phyloP scores from a whole-genome alignment of 345 rosid species.

The Eucalyptus cladocalyx region DNA sequence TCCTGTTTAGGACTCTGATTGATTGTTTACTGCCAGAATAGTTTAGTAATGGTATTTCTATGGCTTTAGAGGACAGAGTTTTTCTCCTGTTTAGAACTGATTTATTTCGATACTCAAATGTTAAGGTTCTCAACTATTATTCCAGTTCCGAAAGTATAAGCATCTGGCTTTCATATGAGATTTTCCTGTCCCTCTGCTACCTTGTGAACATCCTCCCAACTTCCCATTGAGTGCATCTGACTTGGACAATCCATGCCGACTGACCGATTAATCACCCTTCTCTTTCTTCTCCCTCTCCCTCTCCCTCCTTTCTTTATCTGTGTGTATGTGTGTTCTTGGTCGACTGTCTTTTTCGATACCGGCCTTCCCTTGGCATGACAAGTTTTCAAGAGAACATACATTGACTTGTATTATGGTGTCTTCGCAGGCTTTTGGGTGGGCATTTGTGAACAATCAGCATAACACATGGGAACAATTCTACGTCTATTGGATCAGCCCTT shows the following conservation, averaged over 20 bases:
- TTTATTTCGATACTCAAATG: background rate
- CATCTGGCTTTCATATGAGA: background rate
- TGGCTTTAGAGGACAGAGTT: background rate
- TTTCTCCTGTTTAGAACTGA: background rate
- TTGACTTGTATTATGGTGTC: background rate
- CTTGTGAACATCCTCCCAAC: background rate
- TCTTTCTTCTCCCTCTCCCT: background rate
- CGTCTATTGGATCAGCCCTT: conserved; percentile 90
- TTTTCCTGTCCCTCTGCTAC: background rate
- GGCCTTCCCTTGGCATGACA: background rate
- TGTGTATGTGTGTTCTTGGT: background rate
- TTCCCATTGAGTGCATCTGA: background rate
- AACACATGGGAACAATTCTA: conserved; percentile 88
- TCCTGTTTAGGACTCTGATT: background rate
- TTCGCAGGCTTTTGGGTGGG: conserved; percentile 94
- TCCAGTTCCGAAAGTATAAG: background rate
- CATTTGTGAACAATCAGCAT: conserved; percentile 68
- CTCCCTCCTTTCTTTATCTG: background rate
- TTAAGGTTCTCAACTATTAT: background rate
- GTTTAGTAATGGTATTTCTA: background rate
- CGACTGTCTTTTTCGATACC: background rate
- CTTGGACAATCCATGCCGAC: background rate
- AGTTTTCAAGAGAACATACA: background rate
- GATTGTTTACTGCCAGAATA: background rate
- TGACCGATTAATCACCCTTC: background rate